Base-by-base conservation (phyloP, 257 asterid species). In the Ajuga chamaepitys region DNA sequence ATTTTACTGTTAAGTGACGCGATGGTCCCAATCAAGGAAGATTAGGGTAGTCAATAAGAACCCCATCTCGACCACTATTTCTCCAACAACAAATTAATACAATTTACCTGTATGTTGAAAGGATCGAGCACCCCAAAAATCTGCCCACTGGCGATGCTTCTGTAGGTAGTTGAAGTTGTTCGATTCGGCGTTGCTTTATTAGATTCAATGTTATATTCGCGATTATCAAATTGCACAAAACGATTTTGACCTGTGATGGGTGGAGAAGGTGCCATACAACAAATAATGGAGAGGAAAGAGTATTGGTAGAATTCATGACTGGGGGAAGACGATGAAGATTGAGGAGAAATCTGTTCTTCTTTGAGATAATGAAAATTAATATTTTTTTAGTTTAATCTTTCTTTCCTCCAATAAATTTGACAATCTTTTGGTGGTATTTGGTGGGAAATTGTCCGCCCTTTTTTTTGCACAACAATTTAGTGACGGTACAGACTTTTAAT, bases 21-120 rank as follows among this genome's bases (percentile, higher is more conserved):
- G 77, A 88, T 88, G 57, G 86, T 73, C 66, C 96, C 98, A 41
- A 85, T 79, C 20, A 74, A 82, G 1, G 81, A 88, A 91, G 55
- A 88, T 83, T 26, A 88, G 80, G 42, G 92, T 80, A 46, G 95
- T 85, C 53, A 91, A 80, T 66, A 86, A 58, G 71, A 91, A 91
- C 67, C 95, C 98, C 98, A 91, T 83, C 59, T 67, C 72, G 75
- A 57, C 60, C 53, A 50, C 64, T 5, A 56, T 55, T 66, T 34
- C 67, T 34, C 53, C 10, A n/a, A 58, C 41, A 30, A 21, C 30
- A 28, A 14, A 46, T 40, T 18, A 17, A 42, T 63, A 4, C 32
- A 62, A 17, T 59, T 58, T 22, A 59, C 67, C 80, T 76, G 77
- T 17, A 14, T 22, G 16, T 22, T 5, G 67, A 40, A 14, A 66